Conservation (phyloP, 2,329 filamentous ascomycete genomes). For the Fusarium vanettenii region DNA sequence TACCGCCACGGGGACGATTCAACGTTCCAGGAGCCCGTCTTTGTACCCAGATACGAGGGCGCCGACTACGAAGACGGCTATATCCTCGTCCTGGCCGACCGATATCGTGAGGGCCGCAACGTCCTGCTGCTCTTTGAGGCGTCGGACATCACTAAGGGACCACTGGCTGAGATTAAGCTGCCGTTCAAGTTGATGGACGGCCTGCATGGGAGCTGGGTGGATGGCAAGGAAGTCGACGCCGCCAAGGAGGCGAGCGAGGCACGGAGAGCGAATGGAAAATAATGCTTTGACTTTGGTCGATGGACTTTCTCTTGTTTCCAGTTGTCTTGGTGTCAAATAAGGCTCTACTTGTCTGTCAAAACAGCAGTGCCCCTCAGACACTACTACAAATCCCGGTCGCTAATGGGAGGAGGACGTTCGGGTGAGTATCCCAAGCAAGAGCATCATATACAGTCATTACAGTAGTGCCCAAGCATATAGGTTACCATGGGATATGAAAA, state of each 20-base stretch:
- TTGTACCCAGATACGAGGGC: neutral
- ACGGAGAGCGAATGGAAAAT: neutral
- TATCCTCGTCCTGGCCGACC: neutral
- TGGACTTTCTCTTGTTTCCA: too few relatives aligned
- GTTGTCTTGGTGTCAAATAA: too few relatives aligned
- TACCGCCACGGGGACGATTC: neutral
- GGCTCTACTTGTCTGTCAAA: too few relatives aligned
- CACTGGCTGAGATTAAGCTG: neutral
- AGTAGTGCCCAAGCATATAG: too few relatives aligned
- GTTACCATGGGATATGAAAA: too few relatives aligned
- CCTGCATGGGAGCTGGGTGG: conserved; percentile 6
- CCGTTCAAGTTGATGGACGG: conserved; percentile 1
- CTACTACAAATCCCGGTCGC: too few relatives aligned
- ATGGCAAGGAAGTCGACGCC: conserved; percentile 1
- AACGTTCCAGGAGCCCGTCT: conserved; percentile 2
- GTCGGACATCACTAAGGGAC: neutral
- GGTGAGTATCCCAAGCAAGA: too few relatives aligned
- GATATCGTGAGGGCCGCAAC: neutral
- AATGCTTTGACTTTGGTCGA: too few relatives aligned
- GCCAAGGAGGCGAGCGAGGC: neutral
- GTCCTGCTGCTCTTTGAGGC: neutral
- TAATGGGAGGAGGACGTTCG: too few relatives aligned
- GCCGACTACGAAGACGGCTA: conserved; percentile 3
- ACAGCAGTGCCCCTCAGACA: too few relatives aligned
- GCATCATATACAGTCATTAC: too few relatives aligned